A percentile compares a stretch with the other conserved stretches of the same genome.
These are phyloP conservation scores for Debaryomyces udenii DNA, from an alignment of 1,139 yeast genomes.

Conservation along the genomic window DNA sequence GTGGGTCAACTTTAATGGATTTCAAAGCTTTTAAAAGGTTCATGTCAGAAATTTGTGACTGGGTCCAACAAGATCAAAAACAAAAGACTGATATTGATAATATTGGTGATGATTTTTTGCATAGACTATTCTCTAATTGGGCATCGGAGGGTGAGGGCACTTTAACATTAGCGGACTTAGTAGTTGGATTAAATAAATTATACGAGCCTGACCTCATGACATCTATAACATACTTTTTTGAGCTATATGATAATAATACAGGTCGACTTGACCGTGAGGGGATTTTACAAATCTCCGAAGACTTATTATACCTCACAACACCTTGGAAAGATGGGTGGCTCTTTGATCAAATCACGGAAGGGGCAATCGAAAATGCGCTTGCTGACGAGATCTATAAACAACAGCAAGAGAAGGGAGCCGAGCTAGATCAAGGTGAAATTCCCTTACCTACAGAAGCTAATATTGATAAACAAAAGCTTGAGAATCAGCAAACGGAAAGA, in stretches of 20 bases:
- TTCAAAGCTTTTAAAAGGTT: constrained; percentile 71
- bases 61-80: constrained; percentile 54
- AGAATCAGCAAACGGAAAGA: constrained; percentile 73
- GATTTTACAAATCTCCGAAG: constrained; percentile 84
- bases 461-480: constrained; percentile 64
- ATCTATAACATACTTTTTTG: constrained; percentile 76
- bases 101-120: constrained; percentile 46
- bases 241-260: constrained; percentile 66
- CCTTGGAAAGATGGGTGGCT: constrained; percentile 77
- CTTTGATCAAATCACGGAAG: constrained; percentile 62
- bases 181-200: constrained; percentile 70
- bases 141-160: constrained; percentile 57
- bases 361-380: constrained; percentile 62
- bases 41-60: constrained; percentile 79
- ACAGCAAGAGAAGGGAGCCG: constrained; percentile 23
- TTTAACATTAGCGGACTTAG: constrained; percentile 69
- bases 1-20: constrained; percentile 73
- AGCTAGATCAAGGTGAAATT: constrained; percentile 34
- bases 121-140: constrained; percentile 72
- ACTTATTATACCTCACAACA: constrained; percentile 73
- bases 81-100: constrained; percentile 30
- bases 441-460: constrained; percentile 60
- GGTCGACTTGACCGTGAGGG: constrained; percentile 78
- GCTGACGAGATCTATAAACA: constrained; percentile 58
- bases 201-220: constrained; percentile 77